These are phyloP conservation scores for Thuidium tamariscinum DNA, from an alignment of 225 moss, liverwort and hornwort genomes.

Conservation along the genomic window DNA sequence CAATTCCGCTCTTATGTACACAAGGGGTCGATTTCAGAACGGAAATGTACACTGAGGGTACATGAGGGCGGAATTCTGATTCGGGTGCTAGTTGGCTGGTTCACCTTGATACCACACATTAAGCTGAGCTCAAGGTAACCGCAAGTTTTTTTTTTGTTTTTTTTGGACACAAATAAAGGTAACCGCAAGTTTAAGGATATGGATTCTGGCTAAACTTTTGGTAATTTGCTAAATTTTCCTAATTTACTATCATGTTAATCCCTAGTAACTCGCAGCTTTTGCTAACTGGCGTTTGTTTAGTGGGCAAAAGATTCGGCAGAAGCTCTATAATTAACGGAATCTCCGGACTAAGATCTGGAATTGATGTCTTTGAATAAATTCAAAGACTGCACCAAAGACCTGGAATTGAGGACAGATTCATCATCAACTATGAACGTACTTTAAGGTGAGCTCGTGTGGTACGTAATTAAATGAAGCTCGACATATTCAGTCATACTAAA, in stretches of 20 bases:
- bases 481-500: neutral
- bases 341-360: neutral
- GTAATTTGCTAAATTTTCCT: neutral
- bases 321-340: neutral
- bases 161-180: too few relatives aligned
- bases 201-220: neutral
- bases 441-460: neutral
- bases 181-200: too few relatives aligned
- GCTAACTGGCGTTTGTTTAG: neutral
- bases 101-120: neutral
- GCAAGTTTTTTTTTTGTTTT: too few relatives aligned
- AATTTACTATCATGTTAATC: neutral
- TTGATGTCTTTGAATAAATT: too few relatives aligned
- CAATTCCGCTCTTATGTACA: neutral
- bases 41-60: neutral
- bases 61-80: neutral
- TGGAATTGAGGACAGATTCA: neutral
- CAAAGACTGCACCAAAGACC: too few relatives aligned
- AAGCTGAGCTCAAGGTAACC: neutral
- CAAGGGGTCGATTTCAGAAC: neutral
- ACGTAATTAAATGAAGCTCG: neutral
- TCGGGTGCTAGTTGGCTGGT: neutral
- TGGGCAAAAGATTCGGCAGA: neutral
- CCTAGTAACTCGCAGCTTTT: too few relatives aligned
- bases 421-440: neutral